A percentile compares a stretch with the other conserved stretches of the same genome.
phyloP scores from a whole-genome alignment of 441 rosid genomes.

The Pelargonium australe region DNA sequence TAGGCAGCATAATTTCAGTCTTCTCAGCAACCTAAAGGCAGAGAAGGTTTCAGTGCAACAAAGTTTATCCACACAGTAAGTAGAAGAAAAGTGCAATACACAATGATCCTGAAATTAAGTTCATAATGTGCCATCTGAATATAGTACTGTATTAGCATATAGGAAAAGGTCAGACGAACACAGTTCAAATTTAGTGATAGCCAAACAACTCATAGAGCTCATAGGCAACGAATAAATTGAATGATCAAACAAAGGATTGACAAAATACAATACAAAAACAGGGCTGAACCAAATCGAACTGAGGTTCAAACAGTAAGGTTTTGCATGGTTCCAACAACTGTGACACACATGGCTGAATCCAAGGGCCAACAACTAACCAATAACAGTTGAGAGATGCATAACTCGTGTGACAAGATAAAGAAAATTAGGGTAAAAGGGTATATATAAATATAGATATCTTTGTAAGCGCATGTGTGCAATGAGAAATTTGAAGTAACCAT shows the following conservation, averaged over 20 bases:
- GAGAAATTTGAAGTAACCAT: too few relatives aligned
- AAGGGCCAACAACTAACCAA: too few relatives aligned
- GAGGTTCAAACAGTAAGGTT: too few relatives aligned
- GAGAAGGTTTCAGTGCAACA: constrained; percentile 6
- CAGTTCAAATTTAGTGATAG: neutral
- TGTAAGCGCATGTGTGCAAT: too few relatives aligned
- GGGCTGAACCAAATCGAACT: too few relatives aligned
- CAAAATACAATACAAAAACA: neutral
- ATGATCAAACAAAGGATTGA: neutral
- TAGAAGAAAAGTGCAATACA: neutral
- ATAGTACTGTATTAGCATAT: too few relatives aligned
- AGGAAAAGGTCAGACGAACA: too few relatives aligned
- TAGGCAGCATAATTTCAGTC: constrained; percentile 78
- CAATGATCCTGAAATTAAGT: neutral
- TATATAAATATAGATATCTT: too few relatives aligned
- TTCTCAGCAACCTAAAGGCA: constrained; percentile 82
- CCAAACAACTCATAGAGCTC: neutral
- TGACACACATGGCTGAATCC: too few relatives aligned
- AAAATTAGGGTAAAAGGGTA: neutral
- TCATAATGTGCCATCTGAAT: neutral
- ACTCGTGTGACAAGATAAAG: neutral
- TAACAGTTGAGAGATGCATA: neutral
- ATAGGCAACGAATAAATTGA: neutral
- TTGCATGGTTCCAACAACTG: too few relatives aligned
- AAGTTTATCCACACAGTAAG: neutral